These are phyloP conservation scores for Geotrichum aggregatum DNA, from an alignment of 1,139 yeast species.

Conservation along the genomic window DNA sequence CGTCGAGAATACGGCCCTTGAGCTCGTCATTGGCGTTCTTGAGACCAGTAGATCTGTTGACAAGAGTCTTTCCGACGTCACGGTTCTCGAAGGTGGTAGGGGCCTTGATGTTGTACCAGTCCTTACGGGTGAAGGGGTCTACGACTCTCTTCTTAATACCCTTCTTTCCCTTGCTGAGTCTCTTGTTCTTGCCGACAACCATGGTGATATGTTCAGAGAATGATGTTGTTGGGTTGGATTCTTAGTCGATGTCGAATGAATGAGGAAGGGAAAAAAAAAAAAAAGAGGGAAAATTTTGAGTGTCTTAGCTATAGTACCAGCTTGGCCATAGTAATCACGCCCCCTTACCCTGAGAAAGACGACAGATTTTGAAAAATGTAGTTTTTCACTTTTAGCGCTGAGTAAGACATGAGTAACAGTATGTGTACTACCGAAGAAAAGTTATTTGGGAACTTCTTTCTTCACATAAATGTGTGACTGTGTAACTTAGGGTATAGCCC, in stretches of 20 bases:
- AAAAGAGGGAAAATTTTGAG: conserved; percentile 1
- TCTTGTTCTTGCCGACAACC: conserved; percentile 97
- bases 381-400: no score
- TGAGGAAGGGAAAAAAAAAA: not conserved
- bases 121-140: conserved; percentile 94
- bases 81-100: conserved; percentile 93
- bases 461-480: no score
- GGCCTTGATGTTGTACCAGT: conserved; percentile 92
- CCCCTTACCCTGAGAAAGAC: no score
- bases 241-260: conserved; percentile 8
- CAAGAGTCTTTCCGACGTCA: conserved; percentile 90
- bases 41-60: conserved; percentile 91
- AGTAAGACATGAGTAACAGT: no score
- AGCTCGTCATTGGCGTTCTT: conserved; percentile 87
- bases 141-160: conserved; percentile 94
- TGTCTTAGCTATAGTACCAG: no score
- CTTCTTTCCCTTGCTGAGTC: conserved; percentile 94
- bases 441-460: no score
- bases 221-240: conserved; percentile 4
- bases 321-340: no score
- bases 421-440: no score
- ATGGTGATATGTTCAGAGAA: conserved; percentile 37
- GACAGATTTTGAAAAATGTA: no score
- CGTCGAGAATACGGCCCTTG: conserved; percentile 87
- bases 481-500: no score